Percentiles rank a stretch among this genome's conserved stretches.
Conservation (phyloP, 2,329 filamentous ascomycete genomes). For the Trichoderma aggressivum region DNA sequence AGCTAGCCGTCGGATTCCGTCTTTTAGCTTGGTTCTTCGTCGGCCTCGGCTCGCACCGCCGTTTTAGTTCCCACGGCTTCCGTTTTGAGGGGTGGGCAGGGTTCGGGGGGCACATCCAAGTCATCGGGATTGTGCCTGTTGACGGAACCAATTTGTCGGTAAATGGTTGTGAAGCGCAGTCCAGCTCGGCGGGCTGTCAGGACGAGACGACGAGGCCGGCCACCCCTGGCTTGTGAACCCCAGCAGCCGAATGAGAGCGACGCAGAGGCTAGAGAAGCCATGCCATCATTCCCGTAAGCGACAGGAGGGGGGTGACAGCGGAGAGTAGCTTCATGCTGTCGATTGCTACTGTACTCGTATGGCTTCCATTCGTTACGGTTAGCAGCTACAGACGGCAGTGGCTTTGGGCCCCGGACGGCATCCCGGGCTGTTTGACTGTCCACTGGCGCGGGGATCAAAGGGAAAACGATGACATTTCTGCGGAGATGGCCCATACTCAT, state of each 20-base stretch:
- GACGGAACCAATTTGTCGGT: constrained; percentile 7
- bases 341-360: not conserved
- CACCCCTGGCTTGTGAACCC: constrained; percentile 14
- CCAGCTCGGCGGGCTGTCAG: constrained; percentile 1
- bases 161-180: constrained; percentile 10
- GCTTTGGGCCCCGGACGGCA: not conserved
- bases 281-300: not conserved
- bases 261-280: not conserved
- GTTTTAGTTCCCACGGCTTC: constrained; percentile 26
- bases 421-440: not conserved
- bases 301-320: constrained; percentile 3
- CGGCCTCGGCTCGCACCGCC: constrained; percentile 39
- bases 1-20: constrained; percentile 30
- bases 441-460: not conserved
- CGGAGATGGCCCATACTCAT: not conserved
- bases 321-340: not conserved
- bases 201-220: constrained; percentile 14
- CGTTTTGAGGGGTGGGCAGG: constrained; percentile 23
- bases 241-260: constrained; percentile 10
- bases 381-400: constrained; percentile 7
- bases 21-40: constrained; percentile 33
- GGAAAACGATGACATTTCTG: not conserved
- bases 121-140: not conserved
- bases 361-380: constrained; percentile 4
- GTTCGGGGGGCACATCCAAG: constrained; percentile 24